Conservation (phyloP, 768 basidiomycete genomes). For the Melanogaster broomeanus region DNA sequence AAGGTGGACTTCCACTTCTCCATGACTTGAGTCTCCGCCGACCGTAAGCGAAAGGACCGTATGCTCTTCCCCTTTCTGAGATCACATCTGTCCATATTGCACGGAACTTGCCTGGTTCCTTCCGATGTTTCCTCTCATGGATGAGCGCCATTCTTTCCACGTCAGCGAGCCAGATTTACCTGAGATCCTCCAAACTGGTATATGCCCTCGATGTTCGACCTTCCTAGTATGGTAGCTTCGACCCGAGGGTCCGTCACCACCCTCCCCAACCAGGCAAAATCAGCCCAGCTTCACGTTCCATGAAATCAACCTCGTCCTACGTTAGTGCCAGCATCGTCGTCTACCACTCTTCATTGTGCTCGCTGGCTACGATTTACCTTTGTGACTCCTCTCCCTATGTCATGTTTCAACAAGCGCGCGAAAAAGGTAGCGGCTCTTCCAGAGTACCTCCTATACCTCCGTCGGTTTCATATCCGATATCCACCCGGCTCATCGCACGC, state of each 20-base stretch:
- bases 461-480: constrained; percentile 8
- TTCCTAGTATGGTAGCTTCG: constrained; percentile 26
- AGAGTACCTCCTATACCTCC: background rate
- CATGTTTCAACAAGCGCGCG: background rate
- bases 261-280: constrained; percentile 6
- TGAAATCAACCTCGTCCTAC: background rate
- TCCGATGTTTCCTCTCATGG: constrained; percentile 8
- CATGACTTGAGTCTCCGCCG: constrained; percentile 28
- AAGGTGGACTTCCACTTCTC: background rate
- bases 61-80: constrained; percentile 8
- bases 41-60: too few species aligned
- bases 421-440: background rate
- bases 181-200: background rate
- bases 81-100: background rate
- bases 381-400: background rate
- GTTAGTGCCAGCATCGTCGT: background rate
- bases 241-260: constrained; percentile 20
- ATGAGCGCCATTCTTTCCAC: background rate
- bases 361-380: constrained; percentile 26
- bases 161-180: constrained; percentile 6
- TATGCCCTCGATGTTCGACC: constrained; percentile 23
- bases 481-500: constrained; percentile 11
- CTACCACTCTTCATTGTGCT: too few species aligned
- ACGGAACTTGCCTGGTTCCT: constrained; percentile 15
- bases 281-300: background rate